phyloP scores from a whole-genome alignment of 768 basidiomycete species.

The Hortiboletus campestris region DNA sequence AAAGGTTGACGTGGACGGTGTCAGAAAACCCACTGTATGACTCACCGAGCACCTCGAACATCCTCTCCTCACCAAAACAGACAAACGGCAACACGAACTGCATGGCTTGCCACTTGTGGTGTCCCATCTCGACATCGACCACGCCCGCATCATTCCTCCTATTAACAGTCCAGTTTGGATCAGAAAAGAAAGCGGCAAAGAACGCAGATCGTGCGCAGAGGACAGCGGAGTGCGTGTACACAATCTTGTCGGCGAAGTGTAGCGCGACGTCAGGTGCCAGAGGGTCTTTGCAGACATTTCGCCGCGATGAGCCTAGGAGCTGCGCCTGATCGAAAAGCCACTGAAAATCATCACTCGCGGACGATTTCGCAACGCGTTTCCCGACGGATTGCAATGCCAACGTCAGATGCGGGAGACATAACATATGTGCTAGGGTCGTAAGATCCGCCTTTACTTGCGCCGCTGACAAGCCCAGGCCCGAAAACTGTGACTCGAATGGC shows the following conservation, averaged over 20 bases:
- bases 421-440: conserved; percentile 48
- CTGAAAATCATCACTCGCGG: conserved; percentile 50
- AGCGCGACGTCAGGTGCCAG: conserved; percentile 69
- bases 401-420: conserved; percentile 56
- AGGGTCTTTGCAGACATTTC: conserved; percentile 21
- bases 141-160: conserved; percentile 55
- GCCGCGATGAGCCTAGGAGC: background rate
- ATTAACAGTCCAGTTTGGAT: conserved; percentile 73
- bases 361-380: conserved; percentile 51
- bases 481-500: conserved; percentile 41
- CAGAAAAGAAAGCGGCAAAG: conserved; percentile 81
- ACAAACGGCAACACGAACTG: conserved; percentile 71
- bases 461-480: conserved; percentile 40
- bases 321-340: conserved; percentile 43
- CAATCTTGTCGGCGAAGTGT: conserved; percentile 60
- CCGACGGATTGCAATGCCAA: conserved; percentile 57
- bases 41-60: conserved; percentile 74
- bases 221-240: conserved; percentile 68
- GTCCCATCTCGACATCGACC: conserved; percentile 65
- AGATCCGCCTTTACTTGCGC: conserved; percentile 63
- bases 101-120: conserved; percentile 74
- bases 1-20: background rate
- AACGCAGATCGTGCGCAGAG: conserved; percentile 83
- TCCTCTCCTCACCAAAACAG: conserved; percentile 68
- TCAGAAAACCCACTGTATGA: conserved; percentile 1